phyloP scores from a whole-genome alignment of 2,329 filamentous ascomycete species.

The Xylaria arbuscula region DNA sequence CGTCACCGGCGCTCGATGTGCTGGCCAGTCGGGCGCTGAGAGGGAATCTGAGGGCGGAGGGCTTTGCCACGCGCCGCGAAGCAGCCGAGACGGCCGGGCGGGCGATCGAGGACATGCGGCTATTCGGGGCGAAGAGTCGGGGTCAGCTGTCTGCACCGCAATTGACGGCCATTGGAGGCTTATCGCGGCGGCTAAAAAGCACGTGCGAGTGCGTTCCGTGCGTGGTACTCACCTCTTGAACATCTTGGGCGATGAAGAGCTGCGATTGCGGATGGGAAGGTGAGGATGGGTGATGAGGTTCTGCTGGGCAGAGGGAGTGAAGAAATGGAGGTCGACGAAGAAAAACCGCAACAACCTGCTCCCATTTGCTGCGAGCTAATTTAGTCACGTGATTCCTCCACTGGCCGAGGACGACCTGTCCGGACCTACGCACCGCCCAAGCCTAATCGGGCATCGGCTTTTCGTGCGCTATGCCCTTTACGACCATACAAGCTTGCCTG shows the following conservation, averaged over 20 bases:
- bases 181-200: conserved; percentile 43
- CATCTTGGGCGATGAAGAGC: conserved; percentile 79
- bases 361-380: conserved; percentile 38
- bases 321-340: conserved; percentile 43
- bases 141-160: conserved; percentile 64
- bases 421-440: conserved; percentile 24
- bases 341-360: conserved; percentile 42
- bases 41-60: conserved; percentile 66
- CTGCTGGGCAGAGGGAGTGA: conserved; percentile 48
- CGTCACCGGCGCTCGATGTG: conserved; percentile 67
- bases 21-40: conserved; percentile 69
- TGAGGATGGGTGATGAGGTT: conserved; percentile 61
- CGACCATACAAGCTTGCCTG: conserved; percentile 3
- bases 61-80: conserved; percentile 67
- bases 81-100: conserved; percentile 68
- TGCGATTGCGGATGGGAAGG: conserved; percentile 70
- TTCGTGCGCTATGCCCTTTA: conserved; percentile 23
- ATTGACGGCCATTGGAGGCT: conserved; percentile 62
- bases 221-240: conserved; percentile 77
- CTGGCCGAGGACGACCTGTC: conserved; percentile 28
- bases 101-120: conserved; percentile 74
- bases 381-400: conserved; percentile 37
- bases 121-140: conserved; percentile 53
- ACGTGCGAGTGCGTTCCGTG: conserved; percentile 46
- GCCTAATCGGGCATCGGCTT: conserved; percentile 20